Evolutionary conservation across 768 basidiomycete genomes (phyloP).

Genomic region (Leccinum barrowsii): DNA sequence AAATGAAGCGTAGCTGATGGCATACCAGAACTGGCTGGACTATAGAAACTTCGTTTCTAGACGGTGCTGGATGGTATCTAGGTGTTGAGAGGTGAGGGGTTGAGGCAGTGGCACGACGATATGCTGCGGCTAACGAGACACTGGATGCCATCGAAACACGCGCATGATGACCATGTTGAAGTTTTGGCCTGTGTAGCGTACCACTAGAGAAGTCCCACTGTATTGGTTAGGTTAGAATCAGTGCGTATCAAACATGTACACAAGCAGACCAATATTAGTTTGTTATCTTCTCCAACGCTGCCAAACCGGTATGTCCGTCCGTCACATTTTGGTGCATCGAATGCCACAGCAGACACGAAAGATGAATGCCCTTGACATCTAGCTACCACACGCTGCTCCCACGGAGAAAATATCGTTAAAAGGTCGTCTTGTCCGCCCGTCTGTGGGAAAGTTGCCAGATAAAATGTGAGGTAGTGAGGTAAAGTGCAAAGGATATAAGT

Average conservation of each 20-base stretch:
- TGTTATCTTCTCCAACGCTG: slow-evolving; percentile 96
- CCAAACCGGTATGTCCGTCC: slow-evolving; percentile 91
- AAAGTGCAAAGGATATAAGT: slow-evolving; percentile 3
- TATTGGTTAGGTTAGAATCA: not conserved
- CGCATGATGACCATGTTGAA: slow-evolving; percentile 66
- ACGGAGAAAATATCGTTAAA: slow-evolving; percentile 89
- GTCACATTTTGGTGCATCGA: slow-evolving; percentile 87
- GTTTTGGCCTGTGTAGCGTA: slow-evolving; percentile 83
- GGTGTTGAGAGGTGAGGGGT: slow-evolving; percentile 51
- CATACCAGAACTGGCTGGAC: slow-evolving; percentile 85
- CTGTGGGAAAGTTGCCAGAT: slow-evolving; percentile 35
- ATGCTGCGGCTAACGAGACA: slow-evolving; percentile 64
- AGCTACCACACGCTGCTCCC: slow-evolving; percentile 91
- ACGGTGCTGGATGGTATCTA: slow-evolving; percentile 84
- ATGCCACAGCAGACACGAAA: slow-evolving; percentile 85
- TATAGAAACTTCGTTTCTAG: slow-evolving; percentile 83
- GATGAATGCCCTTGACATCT: slow-evolving; percentile 97
- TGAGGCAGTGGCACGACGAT: slow-evolving; percentile 57
- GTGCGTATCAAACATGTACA: not conserved
- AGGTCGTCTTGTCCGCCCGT: slow-evolving; percentile 98
- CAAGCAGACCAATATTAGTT: slow-evolving; percentile 72
- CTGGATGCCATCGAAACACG: slow-evolving; percentile 78
- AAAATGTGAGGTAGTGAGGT: not conserved
- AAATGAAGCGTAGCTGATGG: slow-evolving; percentile 20
- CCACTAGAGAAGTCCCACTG: slow-evolving; percentile 96